Percentiles rank a stretch among this genome's conserved stretches.
Evolutionary conservation across 208 protist genomes (phyloP).

Genomic region (Entamoeba moshkovskii): DNA sequence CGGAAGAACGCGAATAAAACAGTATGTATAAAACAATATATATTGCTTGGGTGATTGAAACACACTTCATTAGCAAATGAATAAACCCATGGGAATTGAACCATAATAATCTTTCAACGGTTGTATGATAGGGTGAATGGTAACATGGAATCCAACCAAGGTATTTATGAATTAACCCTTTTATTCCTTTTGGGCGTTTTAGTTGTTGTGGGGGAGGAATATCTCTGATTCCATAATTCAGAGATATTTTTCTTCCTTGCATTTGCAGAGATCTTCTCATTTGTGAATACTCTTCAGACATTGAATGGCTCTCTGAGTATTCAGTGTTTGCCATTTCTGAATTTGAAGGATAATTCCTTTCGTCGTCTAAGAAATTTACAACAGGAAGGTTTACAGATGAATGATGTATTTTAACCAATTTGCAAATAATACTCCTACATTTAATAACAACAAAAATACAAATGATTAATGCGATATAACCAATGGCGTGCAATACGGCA

Average conservation of each 20-base stretch:
- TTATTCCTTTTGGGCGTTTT: neutral
- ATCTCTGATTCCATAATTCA: neutral
- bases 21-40: neutral
- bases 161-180: neutral
- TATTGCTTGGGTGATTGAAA: neutral
- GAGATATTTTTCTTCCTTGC: neutral
- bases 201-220: neutral
- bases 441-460: neutral
- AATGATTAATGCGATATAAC: neutral
- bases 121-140: neutral
- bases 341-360: neutral
- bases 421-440: neutral
- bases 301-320: neutral
- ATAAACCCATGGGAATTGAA: neutral
- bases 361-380: neutral
- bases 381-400: neutral
- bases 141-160: neutral
- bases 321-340: neutral
- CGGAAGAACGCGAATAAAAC: neutral
- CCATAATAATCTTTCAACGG: neutral
- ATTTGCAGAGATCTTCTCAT: neutral
- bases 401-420: conserved; percentile 1
- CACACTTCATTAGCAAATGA: neutral
- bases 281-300: neutral
- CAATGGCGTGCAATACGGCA: neutral